Percentiles rank a stretch among this genome's conserved stretches.
Conservation (phyloP, 345 rosid genomes). For the Cardamine resedifolia region DNA sequence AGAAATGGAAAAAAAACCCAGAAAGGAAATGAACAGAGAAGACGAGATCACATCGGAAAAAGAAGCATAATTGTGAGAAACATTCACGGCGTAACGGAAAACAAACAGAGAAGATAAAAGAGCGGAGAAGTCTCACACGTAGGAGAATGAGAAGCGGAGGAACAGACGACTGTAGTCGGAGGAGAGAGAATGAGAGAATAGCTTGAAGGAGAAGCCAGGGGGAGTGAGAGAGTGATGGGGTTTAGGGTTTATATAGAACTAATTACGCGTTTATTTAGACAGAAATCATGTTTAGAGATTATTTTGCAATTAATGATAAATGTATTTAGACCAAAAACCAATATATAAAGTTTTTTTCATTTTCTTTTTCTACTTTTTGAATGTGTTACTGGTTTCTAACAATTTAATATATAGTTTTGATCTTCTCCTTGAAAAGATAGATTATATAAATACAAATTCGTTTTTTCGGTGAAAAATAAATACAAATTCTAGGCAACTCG, state of each 20-base stretch:
- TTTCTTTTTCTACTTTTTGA: neutral
- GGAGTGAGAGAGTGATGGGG: neutral
- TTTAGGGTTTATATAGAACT: conserved; percentile 15
- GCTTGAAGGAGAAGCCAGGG: conserved; percentile 32
- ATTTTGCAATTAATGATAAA: neutral
- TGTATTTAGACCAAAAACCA: neutral
- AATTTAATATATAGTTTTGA: neutral
- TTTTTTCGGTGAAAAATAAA: no score
- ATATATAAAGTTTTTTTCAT: neutral
- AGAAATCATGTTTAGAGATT: neutral
- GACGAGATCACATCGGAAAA: conserved; percentile 1
- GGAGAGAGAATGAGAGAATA: conserved; percentile 11
- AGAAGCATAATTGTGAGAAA: neutral
- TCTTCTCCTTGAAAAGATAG: neutral
- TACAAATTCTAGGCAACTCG: neutral
- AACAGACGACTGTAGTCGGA: conserved; percentile 16
- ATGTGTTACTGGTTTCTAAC: neutral
- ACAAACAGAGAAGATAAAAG: conserved; percentile 3
- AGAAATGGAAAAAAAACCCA: conserved; percentile 16
- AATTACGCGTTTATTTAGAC: conserved; percentile 6
- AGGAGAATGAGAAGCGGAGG: conserved; percentile 9
- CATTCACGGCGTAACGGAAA: neutral
- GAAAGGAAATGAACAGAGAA: neutral
- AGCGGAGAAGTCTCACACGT: neutral
- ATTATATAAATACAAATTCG: neutral